phyloP scores from a whole-genome alignment of 2,329 filamentous ascomycete genomes.

The Microdochium nivale region DNA sequence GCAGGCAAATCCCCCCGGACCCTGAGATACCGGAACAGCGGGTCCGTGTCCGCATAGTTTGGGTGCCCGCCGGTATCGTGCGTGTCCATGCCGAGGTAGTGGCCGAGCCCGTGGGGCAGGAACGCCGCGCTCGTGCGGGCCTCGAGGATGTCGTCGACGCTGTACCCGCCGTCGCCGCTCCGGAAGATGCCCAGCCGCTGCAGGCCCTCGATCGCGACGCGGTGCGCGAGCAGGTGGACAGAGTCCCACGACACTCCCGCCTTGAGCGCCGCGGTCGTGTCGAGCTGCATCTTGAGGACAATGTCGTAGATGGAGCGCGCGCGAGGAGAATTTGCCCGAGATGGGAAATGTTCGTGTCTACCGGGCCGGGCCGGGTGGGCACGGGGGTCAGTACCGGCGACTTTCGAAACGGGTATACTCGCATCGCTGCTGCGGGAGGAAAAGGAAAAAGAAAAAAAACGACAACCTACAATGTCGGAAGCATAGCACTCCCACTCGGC shows the following conservation, averaged over 20 bases:
- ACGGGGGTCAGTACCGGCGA: neutral
- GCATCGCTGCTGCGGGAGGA: neutral
- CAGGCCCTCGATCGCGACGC: conserved; percentile 73
- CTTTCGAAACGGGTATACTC: neutral
- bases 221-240: conserved; percentile 71
- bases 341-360: conserved; percentile 87
- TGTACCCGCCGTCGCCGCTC: conserved; percentile 29
- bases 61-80: conserved; percentile 78
- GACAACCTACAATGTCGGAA: conserved; percentile 47
- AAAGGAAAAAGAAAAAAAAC: neutral
- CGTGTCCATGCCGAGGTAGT: conserved; percentile 88
- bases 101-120: conserved; percentile 84
- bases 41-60: conserved; percentile 70
- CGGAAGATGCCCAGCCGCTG: conserved; percentile 67
- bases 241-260: conserved; percentile 73
- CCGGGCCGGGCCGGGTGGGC: too few relatives aligned
- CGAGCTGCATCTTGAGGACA: conserved; percentile 78
- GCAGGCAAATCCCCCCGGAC: conserved; percentile 68
- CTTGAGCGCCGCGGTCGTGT: conserved; percentile 65
- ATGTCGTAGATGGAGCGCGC: conserved; percentile 71
- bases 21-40: conserved; percentile 79
- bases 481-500: conserved; percentile 68
- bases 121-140: conserved; percentile 80
- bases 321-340: conserved; percentile 57
- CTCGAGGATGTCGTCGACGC: conserved; percentile 64